A percentile compares a stretch with the other conserved stretches of the same genome.
Conservation (phyloP, 75 land plant species). For the Pinus taeda region DNA sequence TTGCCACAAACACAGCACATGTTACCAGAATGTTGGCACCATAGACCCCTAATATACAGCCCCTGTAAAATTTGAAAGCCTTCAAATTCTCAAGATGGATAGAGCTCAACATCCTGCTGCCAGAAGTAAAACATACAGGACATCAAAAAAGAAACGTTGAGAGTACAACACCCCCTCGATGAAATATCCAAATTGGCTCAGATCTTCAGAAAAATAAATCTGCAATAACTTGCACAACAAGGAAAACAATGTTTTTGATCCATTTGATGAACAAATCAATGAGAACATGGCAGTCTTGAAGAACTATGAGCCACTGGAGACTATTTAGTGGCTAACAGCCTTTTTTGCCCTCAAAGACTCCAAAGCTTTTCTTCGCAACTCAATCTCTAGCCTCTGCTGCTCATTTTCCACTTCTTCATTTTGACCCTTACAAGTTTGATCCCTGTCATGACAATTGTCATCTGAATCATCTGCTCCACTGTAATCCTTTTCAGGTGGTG, state of each 20-base stretch:
- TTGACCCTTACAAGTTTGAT: conserved; percentile 26
- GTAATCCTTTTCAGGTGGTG: conserved; percentile 13
- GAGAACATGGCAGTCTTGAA: background rate
- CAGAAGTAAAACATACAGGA: conserved; percentile 44
- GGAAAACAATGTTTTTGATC: conserved; percentile 5
- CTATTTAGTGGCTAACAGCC: conserved; percentile 40
- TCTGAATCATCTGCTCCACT: conserved; percentile 13
- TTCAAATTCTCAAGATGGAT: conserved; percentile 29
- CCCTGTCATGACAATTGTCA: conserved; percentile 12
- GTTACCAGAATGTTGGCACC: background rate
- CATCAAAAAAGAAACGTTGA: conserved; percentile 22
- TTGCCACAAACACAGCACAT: conserved; percentile 2
- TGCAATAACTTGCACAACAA: background rate
- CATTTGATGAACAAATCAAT: background rate
- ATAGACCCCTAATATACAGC: background rate
- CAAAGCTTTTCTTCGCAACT: conserved; percentile 80
- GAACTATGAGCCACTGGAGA: background rate
- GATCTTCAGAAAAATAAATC: conserved; percentile 8
- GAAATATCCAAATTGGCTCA: background rate
- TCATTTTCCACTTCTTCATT: conserved; percentile 49
- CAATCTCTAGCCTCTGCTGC: conserved; percentile 75
- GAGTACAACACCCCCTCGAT: conserved; percentile 4
- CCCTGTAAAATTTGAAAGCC: conserved; percentile 36
- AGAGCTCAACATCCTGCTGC: conserved; percentile 22
- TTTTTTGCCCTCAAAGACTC: conserved; percentile 83